A percentile compares a stretch with the other conserved stretches of the same genome.
Conservation (phyloP, 2,329 filamentous ascomycete genomes). For the Aureobasidium pullulans region DNA sequence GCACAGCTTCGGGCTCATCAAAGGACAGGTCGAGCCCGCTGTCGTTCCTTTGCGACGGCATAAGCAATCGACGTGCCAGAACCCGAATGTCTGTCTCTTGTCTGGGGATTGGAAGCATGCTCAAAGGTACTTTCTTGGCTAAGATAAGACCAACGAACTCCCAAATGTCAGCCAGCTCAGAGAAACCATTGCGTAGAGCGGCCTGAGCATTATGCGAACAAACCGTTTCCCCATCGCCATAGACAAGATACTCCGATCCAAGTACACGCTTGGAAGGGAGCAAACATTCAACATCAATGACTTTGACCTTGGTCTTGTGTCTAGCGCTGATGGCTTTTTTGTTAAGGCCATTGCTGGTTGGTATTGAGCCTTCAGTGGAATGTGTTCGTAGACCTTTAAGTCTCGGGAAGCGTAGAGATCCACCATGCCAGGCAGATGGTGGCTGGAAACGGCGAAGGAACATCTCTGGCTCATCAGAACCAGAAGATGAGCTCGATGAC, state of each 20-base stretch:
- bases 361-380: conserved; percentile 14
- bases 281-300: conserved; percentile 61
- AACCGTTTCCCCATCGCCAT: conserved; percentile 72
- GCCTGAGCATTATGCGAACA: conserved; percentile 78
- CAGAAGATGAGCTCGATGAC: conserved; percentile 30
- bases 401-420: conserved; percentile 16
- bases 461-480: conserved; percentile 20
- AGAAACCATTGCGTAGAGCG: conserved; percentile 61
- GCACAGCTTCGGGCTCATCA: conserved; percentile 34
- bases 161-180: conserved; percentile 77
- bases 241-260: conserved; percentile 73
- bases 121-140: conserved; percentile 65
- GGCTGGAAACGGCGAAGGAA: conserved; percentile 13
- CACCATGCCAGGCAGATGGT: conserved; percentile 14
- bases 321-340: conserved; percentile 22
- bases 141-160: conserved; percentile 70
- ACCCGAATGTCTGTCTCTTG: conserved; percentile 57
- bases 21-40: conserved; percentile 41
- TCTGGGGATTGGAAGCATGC: conserved; percentile 47
- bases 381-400: conserved; percentile 10
- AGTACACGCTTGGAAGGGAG: conserved; percentile 74
- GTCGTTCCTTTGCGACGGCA: conserved; percentile 43
- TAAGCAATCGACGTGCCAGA: conserved; percentile 57
- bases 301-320: conserved; percentile 62
- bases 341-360: conserved; percentile 13